Conservation (phyloP, 129 eudicot genomes). For the Helianthus tuberosus region DNA sequence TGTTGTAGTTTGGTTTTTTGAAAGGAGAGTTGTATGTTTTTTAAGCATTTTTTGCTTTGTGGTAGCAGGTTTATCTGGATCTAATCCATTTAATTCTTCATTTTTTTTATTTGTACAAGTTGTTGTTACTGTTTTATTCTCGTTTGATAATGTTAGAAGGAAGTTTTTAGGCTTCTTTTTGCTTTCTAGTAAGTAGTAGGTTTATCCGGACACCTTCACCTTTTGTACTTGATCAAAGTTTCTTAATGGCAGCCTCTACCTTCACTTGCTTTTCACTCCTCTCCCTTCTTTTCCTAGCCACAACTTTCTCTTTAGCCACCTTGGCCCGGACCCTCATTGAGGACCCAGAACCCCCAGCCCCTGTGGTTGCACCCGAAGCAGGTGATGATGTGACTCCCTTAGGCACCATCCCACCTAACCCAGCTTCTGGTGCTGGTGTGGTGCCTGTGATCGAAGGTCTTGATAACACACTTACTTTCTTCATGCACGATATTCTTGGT, state of each 20-base stretch:
- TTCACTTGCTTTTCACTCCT: conserved; percentile 28
- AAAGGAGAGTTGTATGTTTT: too few relatives aligned
- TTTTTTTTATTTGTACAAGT: too few relatives aligned
- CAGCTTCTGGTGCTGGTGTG: conserved; percentile 15
- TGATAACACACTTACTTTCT: too few relatives aligned
- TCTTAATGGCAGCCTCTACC: conserved; percentile 24
- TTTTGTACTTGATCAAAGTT: conserved; percentile 13
- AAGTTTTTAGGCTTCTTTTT: too few relatives aligned
- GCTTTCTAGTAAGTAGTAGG: too few relatives aligned
- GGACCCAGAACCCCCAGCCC: conserved; percentile 26
- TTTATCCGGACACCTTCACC: not conserved
- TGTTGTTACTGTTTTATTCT: too few relatives aligned
- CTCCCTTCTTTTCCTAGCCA: conserved; percentile 29
- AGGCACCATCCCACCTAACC: conserved; percentile 38
- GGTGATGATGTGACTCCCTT: conserved; percentile 25
- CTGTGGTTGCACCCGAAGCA: conserved; percentile 29
- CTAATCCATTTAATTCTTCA: too few relatives aligned
- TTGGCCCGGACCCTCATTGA: conserved; percentile 39
- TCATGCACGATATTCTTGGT: too few relatives aligned
- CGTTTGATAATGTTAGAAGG: too few relatives aligned
- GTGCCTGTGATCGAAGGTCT: conserved; percentile 34
- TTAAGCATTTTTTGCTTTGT: too few relatives aligned
- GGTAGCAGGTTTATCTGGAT: too few relatives aligned
- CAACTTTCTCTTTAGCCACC: not conserved
- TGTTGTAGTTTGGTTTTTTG: too few relatives aligned